These are phyloP conservation scores for Claviceps maximensis DNA, from an alignment of 2,329 filamentous ascomycete genomes.

Conservation along the genomic window DNA sequence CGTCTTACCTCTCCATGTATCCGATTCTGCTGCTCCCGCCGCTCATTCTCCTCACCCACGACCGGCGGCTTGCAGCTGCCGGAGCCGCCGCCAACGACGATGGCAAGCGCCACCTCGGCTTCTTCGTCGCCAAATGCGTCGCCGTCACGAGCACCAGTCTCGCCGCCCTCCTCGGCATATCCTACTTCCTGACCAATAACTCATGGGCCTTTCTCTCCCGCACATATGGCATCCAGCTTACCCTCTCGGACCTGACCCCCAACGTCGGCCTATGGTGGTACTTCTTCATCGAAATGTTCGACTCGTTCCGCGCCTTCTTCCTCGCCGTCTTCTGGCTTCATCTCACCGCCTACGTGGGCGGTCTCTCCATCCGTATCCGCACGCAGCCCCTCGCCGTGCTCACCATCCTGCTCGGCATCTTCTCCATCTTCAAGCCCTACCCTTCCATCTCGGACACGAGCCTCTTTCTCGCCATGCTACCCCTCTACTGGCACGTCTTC, in stretches of 20 bases:
- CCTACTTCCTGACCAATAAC: conserved; percentile 56
- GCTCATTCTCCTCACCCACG: conserved; percentile 66
- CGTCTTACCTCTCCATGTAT: conserved; percentile 85
- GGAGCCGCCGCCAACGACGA: not conserved
- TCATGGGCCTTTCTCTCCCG: conserved; percentile 82
- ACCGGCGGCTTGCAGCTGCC: conserved; percentile 32
- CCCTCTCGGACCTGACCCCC: conserved; percentile 82
- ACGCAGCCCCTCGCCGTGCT: conserved; percentile 78
- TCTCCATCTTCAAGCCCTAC: conserved; percentile 94
- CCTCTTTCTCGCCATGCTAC: conserved; percentile 69
- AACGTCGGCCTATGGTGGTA: conserved; percentile 99
- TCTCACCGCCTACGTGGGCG: conserved; percentile 77
- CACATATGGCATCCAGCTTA: conserved; percentile 86
- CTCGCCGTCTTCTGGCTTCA: conserved; percentile 97
- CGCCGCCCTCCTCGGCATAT: conserved; percentile 54
- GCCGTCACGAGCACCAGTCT: conserved; percentile 40
- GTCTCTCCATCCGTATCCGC: conserved; percentile 68
- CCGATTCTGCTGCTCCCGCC: conserved; percentile 78
- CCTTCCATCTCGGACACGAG: conserved; percentile 84
- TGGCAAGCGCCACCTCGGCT: conserved; percentile 25
- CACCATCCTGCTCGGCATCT: conserved; percentile 73
- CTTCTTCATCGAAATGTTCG: conserved; percentile 99
- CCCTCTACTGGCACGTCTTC: conserved; percentile 83
- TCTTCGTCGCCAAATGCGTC: conserved; percentile 43
- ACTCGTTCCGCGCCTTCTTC: conserved; percentile 95